phyloP scores from a whole-genome alignment of 768 basidiomycete species.

The Mycena vitilis region DNA sequence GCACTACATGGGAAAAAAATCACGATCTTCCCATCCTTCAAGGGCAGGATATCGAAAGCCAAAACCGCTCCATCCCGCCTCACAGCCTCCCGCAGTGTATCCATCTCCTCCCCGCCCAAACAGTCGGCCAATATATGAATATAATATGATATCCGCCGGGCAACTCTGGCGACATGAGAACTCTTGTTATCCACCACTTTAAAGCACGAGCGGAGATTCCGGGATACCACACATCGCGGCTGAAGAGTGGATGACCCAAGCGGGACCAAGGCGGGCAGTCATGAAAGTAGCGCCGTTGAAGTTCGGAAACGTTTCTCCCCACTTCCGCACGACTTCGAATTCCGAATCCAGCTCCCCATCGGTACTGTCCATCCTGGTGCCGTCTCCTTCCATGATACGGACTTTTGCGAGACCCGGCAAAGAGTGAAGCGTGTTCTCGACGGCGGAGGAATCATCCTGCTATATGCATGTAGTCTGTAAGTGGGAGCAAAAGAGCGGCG shows the following conservation, averaged over 20 bases:
- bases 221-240: background rate
- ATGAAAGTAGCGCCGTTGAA: background rate
- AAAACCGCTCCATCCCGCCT: background rate
- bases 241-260: too few relatives aligned
- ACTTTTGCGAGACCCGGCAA: background rate
- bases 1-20: background rate
- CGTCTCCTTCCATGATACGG: background rate
- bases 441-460: too few relatives aligned
- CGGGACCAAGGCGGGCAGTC: too few relatives aligned
- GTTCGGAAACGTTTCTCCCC: background rate
- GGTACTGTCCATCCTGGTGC: background rate
- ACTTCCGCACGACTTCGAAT: constrained; percentile 1
- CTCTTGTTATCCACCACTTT: background rate
- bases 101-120: background rate
- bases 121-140: background rate
- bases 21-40: background rate
- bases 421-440: background rate
- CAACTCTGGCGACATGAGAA: background rate
- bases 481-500: too few relatives aligned
- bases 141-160: background rate
- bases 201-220: background rate
- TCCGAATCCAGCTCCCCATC: background rate
- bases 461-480: too few relatives aligned
- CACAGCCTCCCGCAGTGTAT: background rate
- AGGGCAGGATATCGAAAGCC: background rate